These are phyloP conservation scores for Trebouxiophyceae sp. DNA, from an alignment of 163 green algal genomes.

Conservation along the genomic window DNA sequence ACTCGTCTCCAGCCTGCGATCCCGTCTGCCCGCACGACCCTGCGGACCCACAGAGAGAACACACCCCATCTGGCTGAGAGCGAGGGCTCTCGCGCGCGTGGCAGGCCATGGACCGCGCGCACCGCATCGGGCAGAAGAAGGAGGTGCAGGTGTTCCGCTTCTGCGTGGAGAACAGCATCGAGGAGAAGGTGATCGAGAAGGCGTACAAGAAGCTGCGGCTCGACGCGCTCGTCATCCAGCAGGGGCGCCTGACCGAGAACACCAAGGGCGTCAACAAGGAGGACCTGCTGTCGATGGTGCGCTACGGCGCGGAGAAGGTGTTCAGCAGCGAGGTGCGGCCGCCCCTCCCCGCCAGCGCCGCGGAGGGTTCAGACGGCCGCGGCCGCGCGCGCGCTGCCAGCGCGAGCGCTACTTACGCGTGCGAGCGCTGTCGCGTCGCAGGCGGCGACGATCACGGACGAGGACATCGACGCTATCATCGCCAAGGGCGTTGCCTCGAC, in stretches of 20 bases:
- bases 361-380: no score
- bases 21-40: no score
- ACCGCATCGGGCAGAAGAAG: slow-evolving; percentile 99
- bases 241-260: slow-evolving; percentile 94
- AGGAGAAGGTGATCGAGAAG: slow-evolving; percentile 99
- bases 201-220: slow-evolving; percentile 99
- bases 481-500: slow-evolving; percentile 57
- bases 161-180: slow-evolving; percentile 94
- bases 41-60: no score
- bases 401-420: no score
- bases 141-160: slow-evolving; percentile 98
- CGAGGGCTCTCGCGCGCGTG: no score
- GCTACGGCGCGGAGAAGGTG: slow-evolving; percentile 95
- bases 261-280: slow-evolving; percentile 94
- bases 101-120: slow-evolving; percentile 95
- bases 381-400: no score
- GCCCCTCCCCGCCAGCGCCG: no score
- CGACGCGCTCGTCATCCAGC: slow-evolving; percentile 98
- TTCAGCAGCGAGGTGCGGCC: slow-evolving; percentile 60
- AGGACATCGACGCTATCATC: slow-evolving; percentile 98
- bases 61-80: no score
- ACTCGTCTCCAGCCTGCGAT: no score
- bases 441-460: slow-evolving; percentile 74
- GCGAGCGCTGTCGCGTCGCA: background rate
- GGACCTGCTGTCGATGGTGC: slow-evolving; percentile 96